Base-by-base conservation (phyloP, 106 monocot species). In the Dendrobium catenatum region DNA sequence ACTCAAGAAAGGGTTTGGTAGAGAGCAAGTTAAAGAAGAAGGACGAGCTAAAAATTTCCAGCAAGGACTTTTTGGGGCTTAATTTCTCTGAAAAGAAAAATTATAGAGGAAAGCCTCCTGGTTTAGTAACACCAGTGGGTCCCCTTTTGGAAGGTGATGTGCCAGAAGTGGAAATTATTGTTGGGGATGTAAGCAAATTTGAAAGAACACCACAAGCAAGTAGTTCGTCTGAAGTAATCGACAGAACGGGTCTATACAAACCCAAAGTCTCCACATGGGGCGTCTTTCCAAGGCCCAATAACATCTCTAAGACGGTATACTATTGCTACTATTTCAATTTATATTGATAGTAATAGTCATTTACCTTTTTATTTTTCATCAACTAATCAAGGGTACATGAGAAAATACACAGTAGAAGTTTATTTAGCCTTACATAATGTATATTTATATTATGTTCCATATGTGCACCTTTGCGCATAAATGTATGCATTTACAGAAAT, bases 231-330 rank as follows among this genome's bases (percentile, higher is more conserved):
- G 80, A 61, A 64, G 79, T 82, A 68, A 80, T 82, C 77, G 86
- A 81, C 49, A 77, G 78, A 59, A n/a, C 59, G 17, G 85, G 59
- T 16, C 42, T 88, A 31, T 98, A 95, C 85, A 93, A 91, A 79
- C 97, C 97, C 6, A 94, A 89, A 67, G 93, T 98, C 42, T 90
- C 92, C 43, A 93, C 97, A 67, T 98, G 97, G 97, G 94, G 97
- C 68, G 91, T 95, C 77, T 98, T 93, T 55, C 94, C 97, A 79
- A 89, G 97, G 76, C 97, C 97, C 18, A 85, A 42, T 27, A 88
- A 95, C 75, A 98, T 98, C 77, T 98, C 97, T 40, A 91, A 91
- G 83, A 83, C 94, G 89, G 97, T 98, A 86, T 79, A 72, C 0
- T 64, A 37, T 73, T 76, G 11, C 6, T 41, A 18, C 48, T 33